Conservation (phyloP, 371 early-diverging fungal species). For the Encephalitozoon intestinalis region DNA sequence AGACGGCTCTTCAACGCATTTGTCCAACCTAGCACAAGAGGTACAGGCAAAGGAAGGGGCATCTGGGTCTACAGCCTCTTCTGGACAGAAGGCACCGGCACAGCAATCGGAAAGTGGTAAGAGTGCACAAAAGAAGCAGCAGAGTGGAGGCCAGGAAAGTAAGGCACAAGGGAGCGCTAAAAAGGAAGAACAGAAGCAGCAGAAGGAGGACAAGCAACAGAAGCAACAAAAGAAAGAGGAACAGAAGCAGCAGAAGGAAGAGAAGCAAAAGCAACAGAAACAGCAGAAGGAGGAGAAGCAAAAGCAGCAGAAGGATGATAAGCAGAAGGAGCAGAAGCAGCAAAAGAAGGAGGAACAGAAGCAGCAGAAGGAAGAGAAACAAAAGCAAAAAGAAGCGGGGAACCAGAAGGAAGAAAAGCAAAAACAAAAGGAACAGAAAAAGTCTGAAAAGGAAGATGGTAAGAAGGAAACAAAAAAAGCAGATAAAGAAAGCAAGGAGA, state of each 20-base stretch:
- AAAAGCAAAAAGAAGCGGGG: conserved; percentile 5
- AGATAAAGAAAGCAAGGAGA: background rate
- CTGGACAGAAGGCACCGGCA: background rate
- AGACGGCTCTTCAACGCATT: background rate
- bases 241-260: background rate
- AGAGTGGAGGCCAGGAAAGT: conserved; percentile 6
- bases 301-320: conserved; percentile 2
- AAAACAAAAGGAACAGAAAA: background rate
- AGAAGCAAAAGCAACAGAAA: background rate
- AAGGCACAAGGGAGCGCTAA: background rate
- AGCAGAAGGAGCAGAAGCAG: conserved; percentile 6
- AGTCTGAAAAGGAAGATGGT: conserved; percentile 2
- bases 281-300: conserved; percentile 12
- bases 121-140: conserved; percentile 5
- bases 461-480: background rate
- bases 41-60: background rate
- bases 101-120: background rate
- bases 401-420: background rate
- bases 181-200: conserved; percentile 18
- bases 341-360: conserved; percentile 9
- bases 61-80: background rate
- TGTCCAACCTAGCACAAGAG: background rate
- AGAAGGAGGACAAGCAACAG: background rate
- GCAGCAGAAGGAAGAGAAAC: conserved; percentile 2
- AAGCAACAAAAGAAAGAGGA: background rate